phyloP scores from a whole-genome alignment of 2,329 filamentous ascomycete genomes.

The Microdochium nivale region DNA sequence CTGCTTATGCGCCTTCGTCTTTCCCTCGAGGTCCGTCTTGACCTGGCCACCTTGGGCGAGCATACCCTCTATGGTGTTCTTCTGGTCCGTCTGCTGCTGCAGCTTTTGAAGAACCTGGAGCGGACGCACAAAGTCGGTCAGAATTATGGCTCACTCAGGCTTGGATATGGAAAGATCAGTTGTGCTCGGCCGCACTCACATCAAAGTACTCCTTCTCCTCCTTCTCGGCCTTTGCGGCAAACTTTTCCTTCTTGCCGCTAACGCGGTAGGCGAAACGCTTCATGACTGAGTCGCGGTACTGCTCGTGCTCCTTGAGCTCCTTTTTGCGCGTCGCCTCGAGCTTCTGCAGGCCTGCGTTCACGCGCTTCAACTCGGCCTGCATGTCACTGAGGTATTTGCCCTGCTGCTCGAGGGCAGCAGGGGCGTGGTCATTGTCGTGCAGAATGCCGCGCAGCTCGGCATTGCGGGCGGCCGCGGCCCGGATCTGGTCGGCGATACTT shows the following conservation, averaged over 20 bases:
- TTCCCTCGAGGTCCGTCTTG: conserved; percentile 24
- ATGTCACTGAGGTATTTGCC: conserved; percentile 35
- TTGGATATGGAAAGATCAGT: no score
- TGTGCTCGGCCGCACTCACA: not conserved
- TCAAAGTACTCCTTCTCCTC: conserved; percentile 46
- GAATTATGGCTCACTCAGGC: no score
- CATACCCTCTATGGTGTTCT: conserved; percentile 28
- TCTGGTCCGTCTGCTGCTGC: conserved; percentile 32
- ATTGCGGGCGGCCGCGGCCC: conserved; percentile 29
- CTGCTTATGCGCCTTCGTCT: conserved; percentile 23
- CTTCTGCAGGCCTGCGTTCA: conserved; percentile 25
- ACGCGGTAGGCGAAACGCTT: conserved; percentile 43
- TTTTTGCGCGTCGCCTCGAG: conserved; percentile 31
- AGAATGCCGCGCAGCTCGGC: conserved; percentile 35
- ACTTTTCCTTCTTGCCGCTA: conserved; percentile 38
- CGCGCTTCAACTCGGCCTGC: conserved; percentile 25
- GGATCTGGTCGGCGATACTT: conserved; percentile 24
- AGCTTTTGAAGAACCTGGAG: conserved; percentile 36
- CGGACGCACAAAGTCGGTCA: no score
- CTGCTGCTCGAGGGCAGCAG: conserved; percentile 35
- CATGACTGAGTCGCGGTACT: conserved; percentile 42
- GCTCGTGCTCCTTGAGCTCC: conserved; percentile 42
- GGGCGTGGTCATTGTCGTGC: conserved; percentile 38
- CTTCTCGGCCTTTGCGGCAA: conserved; percentile 37
- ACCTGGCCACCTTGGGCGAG: conserved; percentile 29